These are phyloP conservation scores for Ceratocystis cubensis DNA, from an alignment of 2,329 filamentous ascomycete genomes.

Conservation along the genomic window DNA sequence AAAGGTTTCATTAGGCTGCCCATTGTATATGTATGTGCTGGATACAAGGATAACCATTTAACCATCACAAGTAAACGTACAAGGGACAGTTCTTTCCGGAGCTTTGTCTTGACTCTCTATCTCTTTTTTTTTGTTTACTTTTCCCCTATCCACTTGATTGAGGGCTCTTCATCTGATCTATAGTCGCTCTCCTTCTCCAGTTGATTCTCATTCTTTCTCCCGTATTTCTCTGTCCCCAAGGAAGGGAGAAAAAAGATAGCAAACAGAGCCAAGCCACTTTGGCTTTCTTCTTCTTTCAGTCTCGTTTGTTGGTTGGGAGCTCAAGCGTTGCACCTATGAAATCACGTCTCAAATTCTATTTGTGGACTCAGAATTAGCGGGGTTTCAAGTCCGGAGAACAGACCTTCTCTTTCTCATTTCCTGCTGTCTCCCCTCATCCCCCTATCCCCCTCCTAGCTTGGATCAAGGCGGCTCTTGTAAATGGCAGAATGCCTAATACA, in stretches of 20 bases:
- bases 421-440: background rate
- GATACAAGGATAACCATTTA: background rate
- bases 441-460: background rate
- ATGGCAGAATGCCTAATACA: conserved; percentile 17
- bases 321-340: background rate
- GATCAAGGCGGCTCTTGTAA: background rate
- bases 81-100: background rate
- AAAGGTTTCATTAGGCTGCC: background rate
- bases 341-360: background rate
- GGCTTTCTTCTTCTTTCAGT: background rate
- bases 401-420: background rate
- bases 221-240: background rate
- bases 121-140: background rate
- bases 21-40: background rate
- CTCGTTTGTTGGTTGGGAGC: background rate
- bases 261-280: background rate
- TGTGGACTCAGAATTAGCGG: background rate
- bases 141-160: background rate
- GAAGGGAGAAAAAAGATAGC: background rate
- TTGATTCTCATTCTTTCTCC: background rate
- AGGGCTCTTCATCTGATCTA: background rate
- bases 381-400: background rate
- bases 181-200: background rate
- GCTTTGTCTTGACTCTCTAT: background rate
- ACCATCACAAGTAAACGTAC: background rate